Conservation (phyloP, 2,329 filamentous ascomycete species). For the Stromatinia cepivora region DNA sequence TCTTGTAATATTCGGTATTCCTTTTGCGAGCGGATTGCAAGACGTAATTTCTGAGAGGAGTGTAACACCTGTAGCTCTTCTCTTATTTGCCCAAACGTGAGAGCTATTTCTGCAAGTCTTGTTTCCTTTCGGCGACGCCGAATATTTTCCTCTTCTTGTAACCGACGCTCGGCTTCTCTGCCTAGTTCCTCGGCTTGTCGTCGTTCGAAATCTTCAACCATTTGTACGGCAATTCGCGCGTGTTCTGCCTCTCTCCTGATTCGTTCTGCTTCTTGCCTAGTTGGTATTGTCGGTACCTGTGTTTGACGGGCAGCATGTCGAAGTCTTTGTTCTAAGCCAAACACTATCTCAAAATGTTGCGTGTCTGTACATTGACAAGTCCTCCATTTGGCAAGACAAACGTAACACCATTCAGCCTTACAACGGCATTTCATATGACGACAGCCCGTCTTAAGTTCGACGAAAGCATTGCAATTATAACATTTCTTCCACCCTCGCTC, state of each 20-base stretch:
- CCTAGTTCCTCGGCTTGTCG: conserved; percentile 47
- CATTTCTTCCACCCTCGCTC: conserved; percentile 75
- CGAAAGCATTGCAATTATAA: conserved; percentile 65
- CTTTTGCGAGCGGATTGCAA: conserved; percentile 45
- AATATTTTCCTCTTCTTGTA: conserved; percentile 44
- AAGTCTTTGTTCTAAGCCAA: conserved; percentile 40
- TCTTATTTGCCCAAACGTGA: conserved; percentile 45
- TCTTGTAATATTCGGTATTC: conserved; percentile 41
- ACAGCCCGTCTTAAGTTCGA: conserved; percentile 77
- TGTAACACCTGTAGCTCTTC: conserved; percentile 45
- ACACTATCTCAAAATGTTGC: conserved; percentile 48
- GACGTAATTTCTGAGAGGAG: conserved; percentile 45
- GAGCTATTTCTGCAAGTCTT: conserved; percentile 44
- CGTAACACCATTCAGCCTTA: conserved; percentile 79
- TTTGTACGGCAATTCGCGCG: conserved; percentile 46
- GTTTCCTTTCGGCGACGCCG: conserved; percentile 45
- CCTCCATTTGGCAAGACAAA: conserved; percentile 71
- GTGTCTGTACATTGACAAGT: conserved; percentile 64
- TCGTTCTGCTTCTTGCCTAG: conserved; percentile 33
- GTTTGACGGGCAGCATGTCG: conserved; percentile 28
- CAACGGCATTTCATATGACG: conserved; percentile 88
- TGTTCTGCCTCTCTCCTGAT: conserved; percentile 39
- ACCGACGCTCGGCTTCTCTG: conserved; percentile 41
- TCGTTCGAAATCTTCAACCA: conserved; percentile 52
- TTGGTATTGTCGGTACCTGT: conserved; percentile 27